Percentiles rank a stretch among this genome's conserved stretches.
phyloP scores from a whole-genome alignment of 805 yeast species.

The Kurtzmaniella cleridarum region DNA sequence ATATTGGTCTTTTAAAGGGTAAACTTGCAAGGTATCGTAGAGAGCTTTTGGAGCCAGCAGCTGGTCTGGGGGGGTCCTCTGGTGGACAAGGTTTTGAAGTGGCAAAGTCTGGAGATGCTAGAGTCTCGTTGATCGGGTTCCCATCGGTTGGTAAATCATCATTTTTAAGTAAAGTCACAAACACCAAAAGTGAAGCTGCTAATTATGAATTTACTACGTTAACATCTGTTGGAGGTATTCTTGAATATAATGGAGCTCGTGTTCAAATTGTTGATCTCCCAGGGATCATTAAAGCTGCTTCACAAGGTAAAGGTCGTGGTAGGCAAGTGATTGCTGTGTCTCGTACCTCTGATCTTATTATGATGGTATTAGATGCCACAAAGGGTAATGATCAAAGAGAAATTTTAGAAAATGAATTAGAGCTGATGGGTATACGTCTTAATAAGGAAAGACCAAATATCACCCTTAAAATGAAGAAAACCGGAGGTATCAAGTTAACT shows the following conservation, averaged over 20 bases:
- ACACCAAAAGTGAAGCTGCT: slow-evolving; percentile 92
- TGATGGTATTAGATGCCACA: slow-evolving; percentile 95
- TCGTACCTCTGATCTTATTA: slow-evolving; percentile 84
- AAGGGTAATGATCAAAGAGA: slow-evolving; percentile 86
- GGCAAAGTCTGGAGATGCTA: slow-evolving; percentile 91
- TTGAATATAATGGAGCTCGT: slow-evolving; percentile 94
- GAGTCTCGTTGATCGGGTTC: slow-evolving; percentile 92
- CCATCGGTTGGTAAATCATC: slow-evolving; percentile 98
- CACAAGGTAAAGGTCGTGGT: slow-evolving; percentile 97
- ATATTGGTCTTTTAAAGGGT: slow-evolving; percentile 89
- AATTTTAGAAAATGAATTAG: slow-evolving; percentile 83
- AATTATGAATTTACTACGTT: slow-evolving; percentile 92
- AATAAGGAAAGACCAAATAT: slow-evolving; percentile 81
- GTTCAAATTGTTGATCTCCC: slow-evolving; percentile 97
- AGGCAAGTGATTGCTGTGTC: slow-evolving; percentile 96
- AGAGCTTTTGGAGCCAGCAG: slow-evolving; percentile 85
- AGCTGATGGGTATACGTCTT: slow-evolving; percentile 87
- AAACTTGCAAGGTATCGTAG: slow-evolving; percentile 89
- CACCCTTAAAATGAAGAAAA: slow-evolving; percentile 67
- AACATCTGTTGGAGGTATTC: slow-evolving; percentile 94
- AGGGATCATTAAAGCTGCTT: slow-evolving; percentile 94
- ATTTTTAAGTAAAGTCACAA: slow-evolving; percentile 80
- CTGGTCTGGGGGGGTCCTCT: slow-evolving; percentile 66
- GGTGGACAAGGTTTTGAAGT: slow-evolving; percentile 91
- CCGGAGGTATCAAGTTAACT: slow-evolving; percentile 89